A percentile compares a stretch with the other conserved stretches of the same genome.
Conservation (phyloP, 306 rosid genomes). For the Sindora glabra region DNA sequence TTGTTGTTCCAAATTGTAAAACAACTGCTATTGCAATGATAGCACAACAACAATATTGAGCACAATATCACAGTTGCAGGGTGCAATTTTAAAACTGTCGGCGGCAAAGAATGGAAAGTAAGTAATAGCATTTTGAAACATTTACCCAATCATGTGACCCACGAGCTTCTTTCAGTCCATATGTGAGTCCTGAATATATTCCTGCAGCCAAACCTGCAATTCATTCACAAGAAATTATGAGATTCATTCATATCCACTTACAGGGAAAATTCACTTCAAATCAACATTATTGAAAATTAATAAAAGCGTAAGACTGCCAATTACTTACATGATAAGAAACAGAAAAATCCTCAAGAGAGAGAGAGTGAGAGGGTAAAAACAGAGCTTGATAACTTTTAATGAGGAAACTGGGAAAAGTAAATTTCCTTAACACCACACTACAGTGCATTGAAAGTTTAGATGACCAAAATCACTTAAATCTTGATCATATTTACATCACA, state of each 20-base stretch:
- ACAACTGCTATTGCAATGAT: too few relatives aligned
- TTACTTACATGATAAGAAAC: background rate
- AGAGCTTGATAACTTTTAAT: background rate
- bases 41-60: too few relatives aligned
- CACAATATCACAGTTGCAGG: too few relatives aligned
- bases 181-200: constrained; percentile 74
- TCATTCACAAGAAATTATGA: background rate
- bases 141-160: constrained; percentile 90
- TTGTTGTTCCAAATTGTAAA: background rate
- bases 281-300: background rate
- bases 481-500: too few relatives aligned
- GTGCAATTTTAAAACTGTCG: too few relatives aligned
- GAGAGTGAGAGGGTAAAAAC: background rate
- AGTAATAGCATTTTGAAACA: background rate
- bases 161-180: constrained; percentile 79
- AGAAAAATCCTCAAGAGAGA: background rate
- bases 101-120: too few relatives aligned
- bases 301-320: background rate
- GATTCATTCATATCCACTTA: background rate
- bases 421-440: background rate
- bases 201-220: constrained; percentile 79
- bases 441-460: too few relatives aligned
- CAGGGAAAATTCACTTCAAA: background rate
- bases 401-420: background rate
- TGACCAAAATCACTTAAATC: too few relatives aligned